Percentiles rank a stretch among this genome's conserved stretches.
phyloP scores from a whole-genome alignment of 2,329 filamentous ascomycete genomes.

The Pseudogymnoascus verrucosus region DNA sequence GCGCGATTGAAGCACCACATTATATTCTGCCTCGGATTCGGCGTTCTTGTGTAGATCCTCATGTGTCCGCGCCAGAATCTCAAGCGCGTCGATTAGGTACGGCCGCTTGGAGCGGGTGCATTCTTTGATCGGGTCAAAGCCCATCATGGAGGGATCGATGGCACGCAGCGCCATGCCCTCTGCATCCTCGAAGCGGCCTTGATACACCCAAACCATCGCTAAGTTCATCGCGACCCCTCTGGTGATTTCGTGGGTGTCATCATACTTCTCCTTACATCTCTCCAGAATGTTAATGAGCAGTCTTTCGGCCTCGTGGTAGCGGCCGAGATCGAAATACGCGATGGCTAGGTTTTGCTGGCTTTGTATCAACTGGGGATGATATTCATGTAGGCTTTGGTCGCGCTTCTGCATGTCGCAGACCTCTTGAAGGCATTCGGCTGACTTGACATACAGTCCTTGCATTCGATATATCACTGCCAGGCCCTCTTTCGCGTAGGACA shows the following conservation, averaged over 20 bases:
- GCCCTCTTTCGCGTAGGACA: neutral
- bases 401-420: neutral
- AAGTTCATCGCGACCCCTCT: neutral
- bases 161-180: neutral
- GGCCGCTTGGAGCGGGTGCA: neutral
- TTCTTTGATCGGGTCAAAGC: neutral
- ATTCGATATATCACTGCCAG: neutral
- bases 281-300: neutral
- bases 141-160: neutral
- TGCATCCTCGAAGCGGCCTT: neutral
- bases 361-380: neutral
- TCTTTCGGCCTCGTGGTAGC: neutral
- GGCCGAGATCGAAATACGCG: neutral
- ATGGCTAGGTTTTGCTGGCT: neutral
- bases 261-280: neutral
- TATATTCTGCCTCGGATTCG: neutral
- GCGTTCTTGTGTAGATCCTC: neutral
- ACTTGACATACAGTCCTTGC: neutral
- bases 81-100: neutral
- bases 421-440: neutral
- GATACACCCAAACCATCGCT: neutral
- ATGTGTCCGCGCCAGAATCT: neutral
- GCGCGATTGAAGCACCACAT: neutral
- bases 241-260: neutral
- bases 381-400: neutral